Base-by-base conservation (phyloP, 768 basidiomycete genomes). In the Xerocomellus intermedius region DNA sequence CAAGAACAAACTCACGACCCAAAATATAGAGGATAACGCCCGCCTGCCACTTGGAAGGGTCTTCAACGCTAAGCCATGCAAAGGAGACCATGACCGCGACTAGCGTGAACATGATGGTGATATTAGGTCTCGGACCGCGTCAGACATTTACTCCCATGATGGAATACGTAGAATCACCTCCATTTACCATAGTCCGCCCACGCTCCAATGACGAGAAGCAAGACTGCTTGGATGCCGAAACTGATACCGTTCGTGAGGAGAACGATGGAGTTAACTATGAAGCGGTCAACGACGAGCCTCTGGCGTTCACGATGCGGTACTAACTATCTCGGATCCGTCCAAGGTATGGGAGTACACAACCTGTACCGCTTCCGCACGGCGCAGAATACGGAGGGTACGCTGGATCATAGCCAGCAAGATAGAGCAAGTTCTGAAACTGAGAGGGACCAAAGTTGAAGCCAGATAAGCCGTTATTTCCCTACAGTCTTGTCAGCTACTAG, bases 181-280 rank as follows among this genome's bases (percentile, higher is more conserved):
- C 87, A 89, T 16, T 74, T 71, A n/a, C 89, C 89, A 66, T 90
- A 91, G 67, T 91, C 89, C 1, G 88, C 87, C 85, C 88, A 90
- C 4, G 87, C 85, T 5, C 88, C 89, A 28, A 91, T 81, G 13
- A 79, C 61, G 22, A 90, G 69, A 38, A 91, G 71, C 16, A 90
- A 63, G 16, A 78, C 79, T 0, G 87, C 86, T 69, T 91, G 89
- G 26, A 91, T 77, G 0, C 86, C 87, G 63, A 90, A 90, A 56
- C 85, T 86, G 42, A 91, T 83, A 4, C 89, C 89, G 61, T 91
- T 91, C 8, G 87, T 89, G 52, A 89, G 75, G 24, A 90, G 77
- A 5, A 90, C 86, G 57, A 90, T 87, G 3, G 88, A 86, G 62
- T 88, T 91, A 52, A 88, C 86, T 88, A 61, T 17, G 9, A 22